Base-by-base conservation (phyloP, 148 eudicot genomes). In the Heliamphora exappendiculata region DNA sequence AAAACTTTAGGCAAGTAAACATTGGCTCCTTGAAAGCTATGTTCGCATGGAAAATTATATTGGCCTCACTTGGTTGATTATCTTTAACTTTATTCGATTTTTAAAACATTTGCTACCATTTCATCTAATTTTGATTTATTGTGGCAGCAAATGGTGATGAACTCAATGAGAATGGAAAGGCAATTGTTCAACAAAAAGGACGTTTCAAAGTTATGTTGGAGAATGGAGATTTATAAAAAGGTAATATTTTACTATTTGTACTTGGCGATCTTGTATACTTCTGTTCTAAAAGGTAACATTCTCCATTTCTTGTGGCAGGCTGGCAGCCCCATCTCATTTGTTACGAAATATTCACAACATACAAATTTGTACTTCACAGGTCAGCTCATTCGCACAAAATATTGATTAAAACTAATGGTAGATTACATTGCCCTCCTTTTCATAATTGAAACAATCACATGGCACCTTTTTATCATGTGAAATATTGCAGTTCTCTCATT, bases 171-270 rank as follows among this genome's bases (percentile, higher is more conserved):
- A 86, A 86, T 77, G 83, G 83, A 36, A 91, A 80, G 65, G 86
- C 84, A 59, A 82, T 91, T 67, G 88, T 95, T 74, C 97, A 95
- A 81, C 97, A 86, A 83, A 90, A 80, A 60, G 98, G 98, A 20
- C 89, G 98, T 24, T 95, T 95, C 68, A 91, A 95, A 77, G 93
- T 95, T 55, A 88, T 92, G 36, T 92, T 94, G 11, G 98, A 87
- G 80, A 89, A 84, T 85, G 88, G 88, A 37, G 98, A 94, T 64
- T 9, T 82, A 42, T n/a, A 94, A 92, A 78, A 94, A 95, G 97
- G 98, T 91, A 65, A 82, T 1, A 34, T 1, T 11, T 45, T 28
- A 41, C 42, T 16, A 11, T 67, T 7, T 41, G n/a, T 16, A n/a
- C 67, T 2, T 28, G 5, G 42, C 22, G 47, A 22, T 78, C 51